phyloP scores from a whole-genome alignment of 129 eudicot species.

The Daucus carota region DH1_v3.0 NC_030386.2:21084501-21085000 shows the following conservation, averaged over 20 bases:
- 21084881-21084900: slow-evolving; percentile 49
- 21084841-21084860: slow-evolving; percentile 43
- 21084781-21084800: slow-evolving; percentile 31
- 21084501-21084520: slow-evolving; percentile 14
- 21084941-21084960: slow-evolving; percentile 70
- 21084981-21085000: slow-evolving; percentile 50
- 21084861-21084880: slow-evolving; percentile 28
- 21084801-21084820: slow-evolving; percentile 22
- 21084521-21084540: slow-evolving; percentile 18
- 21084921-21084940: slow-evolving; percentile 67
- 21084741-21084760: slow-evolving; percentile 18
- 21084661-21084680: slow-evolving; percentile 23
- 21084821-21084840: slow-evolving; percentile 33
- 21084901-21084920: slow-evolving; percentile 72
- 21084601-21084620: slow-evolving; percentile 27
- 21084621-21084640: slow-evolving; percentile 26
- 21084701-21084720: slow-evolving; percentile 25
- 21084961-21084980: slow-evolving; percentile 58
- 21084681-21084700: slow-evolving; percentile 20
- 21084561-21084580: slow-evolving; percentile 24
- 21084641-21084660: slow-evolving; percentile 14
- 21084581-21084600: slow-evolving; percentile 17
- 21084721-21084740: slow-evolving; percentile 21
- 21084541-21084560: slow-evolving; percentile 17
- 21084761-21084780: slow-evolving; percentile 26